phyloP scores from a whole-genome alignment of 345 rosid species.

The Camelina laxa region DNA sequence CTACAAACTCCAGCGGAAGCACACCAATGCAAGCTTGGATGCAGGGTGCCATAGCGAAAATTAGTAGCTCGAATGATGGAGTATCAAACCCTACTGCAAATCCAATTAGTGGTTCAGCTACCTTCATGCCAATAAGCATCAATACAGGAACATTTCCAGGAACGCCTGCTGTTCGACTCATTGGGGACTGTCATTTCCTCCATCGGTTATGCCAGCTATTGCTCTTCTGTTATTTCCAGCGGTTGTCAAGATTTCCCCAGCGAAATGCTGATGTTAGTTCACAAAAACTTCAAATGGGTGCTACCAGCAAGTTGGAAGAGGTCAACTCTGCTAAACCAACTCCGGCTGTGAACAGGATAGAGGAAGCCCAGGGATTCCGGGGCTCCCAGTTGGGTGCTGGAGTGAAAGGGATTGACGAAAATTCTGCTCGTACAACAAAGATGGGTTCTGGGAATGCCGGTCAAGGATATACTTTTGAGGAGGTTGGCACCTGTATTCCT shows the following conservation, averaged over 20 bases:
- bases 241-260: conserved; percentile 69
- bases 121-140: conserved; percentile 96
- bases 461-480: conserved; percentile 98
- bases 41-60: conserved; percentile 97
- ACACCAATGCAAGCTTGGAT: conserved; percentile 99
- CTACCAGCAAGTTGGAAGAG: conserved; percentile 80
- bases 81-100: conserved; percentile 65
- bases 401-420: conserved; percentile 83
- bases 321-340: conserved; percentile 66
- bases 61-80: conserved; percentile 85
- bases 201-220: conserved; percentile 96
- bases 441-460: conserved; percentile 97
- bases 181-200: conserved; percentile 99
- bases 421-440: conserved; percentile 71
- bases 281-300: conserved; percentile 80
- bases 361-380: conserved; percentile 75
- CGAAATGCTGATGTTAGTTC: conserved; percentile 66
- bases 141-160: conserved; percentile 99
- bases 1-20: conserved; percentile 81
- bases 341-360: conserved; percentile 61
- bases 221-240: conserved; percentile 93
- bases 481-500: conserved; percentile 54
- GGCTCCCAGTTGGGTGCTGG: conserved; percentile 70
- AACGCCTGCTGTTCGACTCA: conserved; percentile 99
- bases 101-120: conserved; percentile 79